phyloP scores from a whole-genome alignment of 1,284 basidiomycete genomes.

The Mycena citricolor region DNA sequence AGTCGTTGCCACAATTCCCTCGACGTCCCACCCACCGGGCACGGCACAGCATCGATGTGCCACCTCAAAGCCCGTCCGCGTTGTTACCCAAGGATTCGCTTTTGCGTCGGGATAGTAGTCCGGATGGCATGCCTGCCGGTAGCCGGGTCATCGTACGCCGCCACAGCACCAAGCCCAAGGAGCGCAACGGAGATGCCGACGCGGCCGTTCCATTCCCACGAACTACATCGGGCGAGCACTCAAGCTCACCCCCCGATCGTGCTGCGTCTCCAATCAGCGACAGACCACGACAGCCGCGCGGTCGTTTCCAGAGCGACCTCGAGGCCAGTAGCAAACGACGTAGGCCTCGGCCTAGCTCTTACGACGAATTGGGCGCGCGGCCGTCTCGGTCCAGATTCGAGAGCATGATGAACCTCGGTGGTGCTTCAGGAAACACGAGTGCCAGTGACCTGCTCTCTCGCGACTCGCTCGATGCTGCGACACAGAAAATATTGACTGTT shows the following conservation, averaged over 20 bases:
- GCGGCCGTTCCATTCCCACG: constrained; percentile 63
- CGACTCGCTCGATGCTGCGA: constrained; percentile 61
- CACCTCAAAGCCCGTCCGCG: constrained; percentile 36
- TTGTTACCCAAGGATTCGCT: constrained; percentile 60
- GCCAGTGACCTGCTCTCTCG: constrained; percentile 64
- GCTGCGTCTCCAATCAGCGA: constrained; percentile 31
- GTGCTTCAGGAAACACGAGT: constrained; percentile 49
- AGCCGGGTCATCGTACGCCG: constrained; percentile 55
- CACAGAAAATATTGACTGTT: constrained; percentile 77
- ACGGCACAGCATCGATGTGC: constrained; percentile 54
- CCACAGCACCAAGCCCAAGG: constrained; percentile 51
- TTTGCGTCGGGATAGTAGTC: constrained; percentile 55
- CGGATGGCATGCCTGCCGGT: constrained; percentile 45
- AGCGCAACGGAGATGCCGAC: constrained; percentile 30
- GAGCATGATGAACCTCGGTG: constrained; percentile 65
- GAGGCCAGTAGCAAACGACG: constrained; percentile 55
- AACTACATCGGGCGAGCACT: constrained; percentile 49
- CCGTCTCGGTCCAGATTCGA: constrained; percentile 59
- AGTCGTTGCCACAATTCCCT: constrained; percentile 47
- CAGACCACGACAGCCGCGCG: constrained; percentile 51
- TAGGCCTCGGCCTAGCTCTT: constrained; percentile 61
- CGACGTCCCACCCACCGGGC: constrained; percentile 62
- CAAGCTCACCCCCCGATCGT: constrained; percentile 19
- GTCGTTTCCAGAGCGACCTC: constrained; percentile 70
- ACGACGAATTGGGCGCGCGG: constrained; percentile 60